Conservation (phyloP, 1,284 basidiomycete species). For the Malassezia psittaci region DNA sequence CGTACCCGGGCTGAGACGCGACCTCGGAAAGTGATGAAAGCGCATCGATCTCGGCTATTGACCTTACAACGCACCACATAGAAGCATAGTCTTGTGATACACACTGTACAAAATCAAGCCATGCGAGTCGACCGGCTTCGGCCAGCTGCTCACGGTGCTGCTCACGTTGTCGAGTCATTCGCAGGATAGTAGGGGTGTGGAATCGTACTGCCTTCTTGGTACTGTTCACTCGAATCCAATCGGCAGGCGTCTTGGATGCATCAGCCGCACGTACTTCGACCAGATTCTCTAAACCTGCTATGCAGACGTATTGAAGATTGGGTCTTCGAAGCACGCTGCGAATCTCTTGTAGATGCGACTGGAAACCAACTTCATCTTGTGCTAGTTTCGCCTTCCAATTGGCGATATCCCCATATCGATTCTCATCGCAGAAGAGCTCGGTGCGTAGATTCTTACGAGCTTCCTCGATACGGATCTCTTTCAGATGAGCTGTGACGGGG, state of each 20-base stretch:
- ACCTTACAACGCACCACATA: constrained; percentile 26
- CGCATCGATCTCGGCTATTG: constrained; percentile 32
- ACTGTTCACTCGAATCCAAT: constrained; percentile 67
- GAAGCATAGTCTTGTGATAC: constrained; percentile 23
- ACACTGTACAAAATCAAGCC: constrained; percentile 18
- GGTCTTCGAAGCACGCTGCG: constrained; percentile 66
- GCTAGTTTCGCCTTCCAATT: constrained; percentile 55
- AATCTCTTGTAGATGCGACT: constrained; percentile 61
- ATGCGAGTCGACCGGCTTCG: constrained; percentile 49
- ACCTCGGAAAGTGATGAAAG: constrained; percentile 25
- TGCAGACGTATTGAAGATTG: constrained; percentile 62
- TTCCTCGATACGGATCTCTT: constrained; percentile 57
- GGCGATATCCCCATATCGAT: constrained; percentile 61
- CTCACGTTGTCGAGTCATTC: constrained; percentile 63
- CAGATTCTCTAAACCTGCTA: constrained; percentile 50
- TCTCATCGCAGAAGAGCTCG: constrained; percentile 62
- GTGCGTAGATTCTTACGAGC: constrained; percentile 64
- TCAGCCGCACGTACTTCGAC: constrained; percentile 59
- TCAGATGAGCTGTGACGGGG: constrained; percentile 56
- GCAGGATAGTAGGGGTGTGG: constrained; percentile 63
- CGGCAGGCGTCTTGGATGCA: constrained; percentile 62
- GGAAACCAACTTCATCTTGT: constrained; percentile 62
- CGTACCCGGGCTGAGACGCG: constrained; percentile 25
- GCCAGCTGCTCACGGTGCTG: constrained; percentile 67
- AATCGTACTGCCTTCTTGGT: constrained; percentile 71